Percentiles rank a stretch among this genome's conserved stretches.
phyloP scores from a whole-genome alignment of 257 asterid species.

The Jaltomata sinuosa region DNA sequence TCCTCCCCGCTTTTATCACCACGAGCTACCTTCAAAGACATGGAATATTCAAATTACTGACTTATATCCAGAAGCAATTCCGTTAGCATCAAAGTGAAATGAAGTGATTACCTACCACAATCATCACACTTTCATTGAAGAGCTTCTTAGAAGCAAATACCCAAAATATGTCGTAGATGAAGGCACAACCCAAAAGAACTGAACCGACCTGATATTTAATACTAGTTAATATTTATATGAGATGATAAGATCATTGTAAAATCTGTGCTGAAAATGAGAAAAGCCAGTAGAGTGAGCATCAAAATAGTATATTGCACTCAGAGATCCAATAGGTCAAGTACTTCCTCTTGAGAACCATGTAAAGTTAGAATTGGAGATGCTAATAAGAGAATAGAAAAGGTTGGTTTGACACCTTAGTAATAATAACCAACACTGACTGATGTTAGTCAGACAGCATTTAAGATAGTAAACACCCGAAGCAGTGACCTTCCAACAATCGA shows the following conservation, averaged over 20 bases:
- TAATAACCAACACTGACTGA: not conserved
- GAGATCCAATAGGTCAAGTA: not conserved
- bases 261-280: not conserved
- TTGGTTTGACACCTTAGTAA: not conserved
- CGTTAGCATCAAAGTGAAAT: not conserved
- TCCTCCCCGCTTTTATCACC: conserved; percentile 88
- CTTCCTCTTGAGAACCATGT: not conserved
- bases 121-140: conserved; percentile 92
- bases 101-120: conserved; percentile 53
- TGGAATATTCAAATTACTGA: not conserved
- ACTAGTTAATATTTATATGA: not conserved
- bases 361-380: not conserved
- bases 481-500: not conserved
- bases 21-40: conserved; percentile 65
- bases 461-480: not conserved
- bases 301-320: not conserved
- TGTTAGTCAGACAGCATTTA: not conserved
- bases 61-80: conserved; percentile 3
- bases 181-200: conserved; percentile 76
- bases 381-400: not conserved
- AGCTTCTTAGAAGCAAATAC: conserved; percentile 70
- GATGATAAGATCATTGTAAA: not conserved
- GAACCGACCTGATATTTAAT: conserved; percentile 64
- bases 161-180: conserved; percentile 92
- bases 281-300: not conserved